Percentiles rank a stretch among this genome's conserved stretches.
Evolutionary conservation across 1,139 yeast species (phyloP).

Genomic region (Hyphopichia wangnamkhiaoensis): DNA sequence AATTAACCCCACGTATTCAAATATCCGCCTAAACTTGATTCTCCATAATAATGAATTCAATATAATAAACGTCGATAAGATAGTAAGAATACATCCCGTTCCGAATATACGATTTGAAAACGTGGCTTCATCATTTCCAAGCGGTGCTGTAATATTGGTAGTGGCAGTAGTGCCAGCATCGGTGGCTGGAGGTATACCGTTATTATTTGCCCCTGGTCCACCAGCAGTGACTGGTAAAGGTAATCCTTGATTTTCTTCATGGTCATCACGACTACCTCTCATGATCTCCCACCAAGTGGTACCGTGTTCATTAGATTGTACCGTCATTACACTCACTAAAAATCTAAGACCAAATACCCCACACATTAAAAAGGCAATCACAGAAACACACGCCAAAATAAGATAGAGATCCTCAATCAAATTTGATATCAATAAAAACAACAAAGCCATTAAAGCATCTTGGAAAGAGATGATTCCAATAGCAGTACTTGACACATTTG

Average conservation of each 20-base stretch:
- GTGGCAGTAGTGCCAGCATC: conserved; percentile 15
- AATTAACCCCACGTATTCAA: conserved; percentile 58
- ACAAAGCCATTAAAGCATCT: conserved; percentile 71
- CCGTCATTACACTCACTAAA: conserved; percentile 64
- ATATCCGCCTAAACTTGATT: conserved; percentile 47
- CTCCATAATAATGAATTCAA: conserved; percentile 70
- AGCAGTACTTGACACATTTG: conserved; percentile 35
- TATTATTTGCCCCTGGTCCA: conserved; percentile 11
- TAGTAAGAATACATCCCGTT: conserved; percentile 58
- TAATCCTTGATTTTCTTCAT: conserved; percentile 11
- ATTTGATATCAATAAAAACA: conserved; percentile 60
- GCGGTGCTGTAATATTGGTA: conserved; percentile 12
- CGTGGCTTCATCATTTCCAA: conserved; percentile 50
- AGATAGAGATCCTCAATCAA: conserved; percentile 59
- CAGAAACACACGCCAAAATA: conserved; percentile 69
- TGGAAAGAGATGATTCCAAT: conserved; percentile 66
- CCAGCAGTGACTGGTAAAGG: conserved; percentile 8
- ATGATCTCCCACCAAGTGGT: conserved; percentile 66
- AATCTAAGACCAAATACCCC: conserved; percentile 79
- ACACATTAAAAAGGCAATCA: conserved; percentile 68
- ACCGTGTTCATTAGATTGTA: conserved; percentile 74
- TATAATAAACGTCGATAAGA: conserved; percentile 60
- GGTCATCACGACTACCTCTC: conserved; percentile 40
- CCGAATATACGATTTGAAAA: conserved; percentile 63
- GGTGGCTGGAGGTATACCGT: conserved; percentile 10